These are phyloP conservation scores for Pistacia vera DNA, from an alignment of 345 rosid genomes.

Conservation along the genomic window DNA sequence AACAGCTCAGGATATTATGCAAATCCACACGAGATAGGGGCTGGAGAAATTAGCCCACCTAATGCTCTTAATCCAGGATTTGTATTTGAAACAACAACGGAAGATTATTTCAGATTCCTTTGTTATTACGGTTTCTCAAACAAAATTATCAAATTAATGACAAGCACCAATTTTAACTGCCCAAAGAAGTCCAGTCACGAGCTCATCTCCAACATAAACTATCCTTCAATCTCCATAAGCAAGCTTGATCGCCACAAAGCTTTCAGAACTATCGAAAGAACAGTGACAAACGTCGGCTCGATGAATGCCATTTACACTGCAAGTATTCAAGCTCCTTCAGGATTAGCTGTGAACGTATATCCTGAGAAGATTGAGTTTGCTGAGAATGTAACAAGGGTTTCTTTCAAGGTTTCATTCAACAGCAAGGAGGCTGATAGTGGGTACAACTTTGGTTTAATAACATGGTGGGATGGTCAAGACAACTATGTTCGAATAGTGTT, in stretches of 20 bases:
- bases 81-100: slow-evolving; percentile 55
- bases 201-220: slow-evolving; percentile 63
- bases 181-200: slow-evolving; percentile 28
- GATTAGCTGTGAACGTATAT: slow-evolving; percentile 50
- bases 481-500: slow-evolving; percentile 54
- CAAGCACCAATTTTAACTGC: slow-evolving; percentile 49
- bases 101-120: slow-evolving; percentile 62
- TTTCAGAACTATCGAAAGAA: slow-evolving; percentile 38
- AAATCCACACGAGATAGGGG: slow-evolving; percentile 65
- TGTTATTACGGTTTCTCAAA: slow-evolving; percentile 61
- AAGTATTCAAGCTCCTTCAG: slow-evolving; percentile 44
- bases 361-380: slow-evolving; percentile 50
- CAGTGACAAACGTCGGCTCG: slow-evolving; percentile 60
- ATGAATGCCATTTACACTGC: slow-evolving; percentile 51
- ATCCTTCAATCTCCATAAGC: slow-evolving; percentile 73
- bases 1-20: slow-evolving; percentile 50
- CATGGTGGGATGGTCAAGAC: slow-evolving; percentile 54
- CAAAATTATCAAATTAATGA: slow-evolving; percentile 47
- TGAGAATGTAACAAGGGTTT: slow-evolving; percentile 23
- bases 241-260: slow-evolving; percentile 38
- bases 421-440: slow-evolving; percentile 50
- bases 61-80: slow-evolving; percentile 76
- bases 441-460: slow-evolving; percentile 65
- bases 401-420: slow-evolving; percentile 48
- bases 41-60: slow-evolving; percentile 62